A percentile compares a stretch with the other conserved stretches of the same genome.
phyloP scores from a whole-genome alignment of 2,329 filamentous ascomycete genomes.

The Cryoendolithus antarcticus region DNA sequence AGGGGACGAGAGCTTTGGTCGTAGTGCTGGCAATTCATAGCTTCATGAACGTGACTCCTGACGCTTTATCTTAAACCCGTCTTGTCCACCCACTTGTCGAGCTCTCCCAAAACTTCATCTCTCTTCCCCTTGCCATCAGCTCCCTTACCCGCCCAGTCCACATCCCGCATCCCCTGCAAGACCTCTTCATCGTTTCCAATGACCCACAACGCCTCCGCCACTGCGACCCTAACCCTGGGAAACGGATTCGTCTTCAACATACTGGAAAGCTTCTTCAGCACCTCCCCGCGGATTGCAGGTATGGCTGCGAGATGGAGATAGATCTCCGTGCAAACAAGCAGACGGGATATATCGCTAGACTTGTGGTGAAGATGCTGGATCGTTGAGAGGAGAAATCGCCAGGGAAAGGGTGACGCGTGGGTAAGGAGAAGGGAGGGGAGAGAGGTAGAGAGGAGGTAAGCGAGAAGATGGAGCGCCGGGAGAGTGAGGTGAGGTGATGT shows the following conservation, averaged over 20 bases:
- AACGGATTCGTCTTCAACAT: conserved; percentile 68
- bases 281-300: conserved; percentile 40
- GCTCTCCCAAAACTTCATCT: no score
- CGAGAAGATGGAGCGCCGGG: conserved; percentile 63
- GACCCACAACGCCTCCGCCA: conserved; percentile 30
- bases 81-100: no score
- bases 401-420: conserved; percentile 42
- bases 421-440: not conserved
- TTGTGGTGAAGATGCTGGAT: conserved; percentile 74
- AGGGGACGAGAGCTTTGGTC: no score
- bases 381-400: conserved; percentile 52
- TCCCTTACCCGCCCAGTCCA: conserved; percentile 13
- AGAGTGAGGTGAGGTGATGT: conserved; percentile 10
- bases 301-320: conserved; percentile 58
- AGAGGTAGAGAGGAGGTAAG: conserved; percentile 46
- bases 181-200: conserved; percentile 21
- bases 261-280: conserved; percentile 55
- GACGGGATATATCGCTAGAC: conserved; percentile 66
- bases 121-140: not conserved
- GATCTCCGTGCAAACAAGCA: conserved; percentile 67
- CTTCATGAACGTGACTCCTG: no score
- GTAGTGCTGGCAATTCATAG: no score
- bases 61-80: no score
- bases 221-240: conserved; percentile 50
- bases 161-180: conserved; percentile 6